These are phyloP conservation scores for Ramalina peruviana DNA, from an alignment of 495 filamentous ascomycete species.

Conservation along the genomic window DNA sequence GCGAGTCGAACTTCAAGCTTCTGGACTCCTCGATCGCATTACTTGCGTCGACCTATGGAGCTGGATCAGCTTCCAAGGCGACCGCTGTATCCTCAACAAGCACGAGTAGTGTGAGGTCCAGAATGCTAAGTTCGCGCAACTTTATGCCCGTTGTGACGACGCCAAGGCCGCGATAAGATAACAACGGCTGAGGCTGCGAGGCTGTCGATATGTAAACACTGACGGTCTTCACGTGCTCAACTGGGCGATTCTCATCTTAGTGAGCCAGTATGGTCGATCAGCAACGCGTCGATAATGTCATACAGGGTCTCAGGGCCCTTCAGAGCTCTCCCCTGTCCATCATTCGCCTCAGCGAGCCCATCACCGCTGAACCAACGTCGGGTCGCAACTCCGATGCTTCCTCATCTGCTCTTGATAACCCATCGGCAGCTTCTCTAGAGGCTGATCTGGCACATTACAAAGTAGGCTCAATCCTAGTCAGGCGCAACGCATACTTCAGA, in stretches of 20 bases:
- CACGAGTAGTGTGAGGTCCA: too few species aligned
- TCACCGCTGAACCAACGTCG: slow-evolving; percentile 34
- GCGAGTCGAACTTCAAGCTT: neutral
- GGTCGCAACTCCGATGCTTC: slow-evolving; percentile 61
- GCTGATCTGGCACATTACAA: slow-evolving; percentile 84
- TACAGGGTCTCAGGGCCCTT: slow-evolving; percentile 14
- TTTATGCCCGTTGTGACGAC: neutral
- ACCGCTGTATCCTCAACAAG: too few species aligned
- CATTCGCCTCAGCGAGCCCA: slow-evolving; percentile 61
- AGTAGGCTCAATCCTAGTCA: slow-evolving; percentile 20
- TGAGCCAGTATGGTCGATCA: slow-evolving; percentile 2
- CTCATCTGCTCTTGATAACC: slow-evolving; percentile 44
- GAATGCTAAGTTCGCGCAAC: too few species aligned
- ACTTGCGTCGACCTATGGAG: too few species aligned
- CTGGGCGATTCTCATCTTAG: neutral
- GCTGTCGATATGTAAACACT: slow-evolving; percentile 1
- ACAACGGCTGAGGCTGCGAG: neutral
- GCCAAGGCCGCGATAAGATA: neutral
- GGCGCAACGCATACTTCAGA: neutral
- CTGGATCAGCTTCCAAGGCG: too few species aligned
- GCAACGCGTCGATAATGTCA: slow-evolving; percentile 6
- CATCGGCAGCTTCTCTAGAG: slow-evolving; percentile 61
- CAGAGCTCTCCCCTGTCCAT: slow-evolving; percentile 44
- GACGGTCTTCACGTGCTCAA: neutral
- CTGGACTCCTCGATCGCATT: too few species aligned